Conservation (phyloP, 176 grass and related monocot genomes). For the Oryza meridionalis region DNA sequence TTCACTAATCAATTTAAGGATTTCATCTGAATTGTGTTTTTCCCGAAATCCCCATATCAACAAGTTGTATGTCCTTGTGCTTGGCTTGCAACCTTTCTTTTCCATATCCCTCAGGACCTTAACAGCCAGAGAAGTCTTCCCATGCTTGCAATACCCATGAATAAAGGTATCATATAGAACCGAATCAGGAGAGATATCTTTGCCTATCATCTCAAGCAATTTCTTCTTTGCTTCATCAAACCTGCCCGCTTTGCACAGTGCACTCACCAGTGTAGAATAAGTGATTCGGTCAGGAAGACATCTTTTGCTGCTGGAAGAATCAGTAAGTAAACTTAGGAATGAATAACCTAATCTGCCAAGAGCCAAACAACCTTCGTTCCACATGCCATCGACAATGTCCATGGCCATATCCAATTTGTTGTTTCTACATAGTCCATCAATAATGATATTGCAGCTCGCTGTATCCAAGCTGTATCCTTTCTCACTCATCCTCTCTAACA, state of each 20-base stretch:
- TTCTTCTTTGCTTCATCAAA: slow-evolving; percentile 87
- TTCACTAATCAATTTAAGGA: slow-evolving; percentile 77
- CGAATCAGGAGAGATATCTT: slow-evolving; percentile 75
- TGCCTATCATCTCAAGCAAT: slow-evolving; percentile 82
- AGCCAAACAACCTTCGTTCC: slow-evolving; percentile 78
- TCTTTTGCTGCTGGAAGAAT: slow-evolving; percentile 56
- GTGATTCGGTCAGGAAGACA: slow-evolving; percentile 78
- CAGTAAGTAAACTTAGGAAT: slow-evolving; percentile 59
- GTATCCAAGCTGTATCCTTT: slow-evolving; percentile 74
- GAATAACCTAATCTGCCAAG: slow-evolving; percentile 81
- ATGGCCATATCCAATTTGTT: slow-evolving; percentile 80
- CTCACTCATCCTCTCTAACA: slow-evolving; percentile 78
- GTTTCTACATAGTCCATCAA: slow-evolving; percentile 82
- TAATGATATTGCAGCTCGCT: slow-evolving; percentile 88
- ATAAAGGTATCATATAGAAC: slow-evolving; percentile 88
- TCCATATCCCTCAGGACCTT: slow-evolving; percentile 96
- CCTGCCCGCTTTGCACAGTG: slow-evolving; percentile 70
- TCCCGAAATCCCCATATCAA: slow-evolving; percentile 79
- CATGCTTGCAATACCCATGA: slow-evolving; percentile 75
- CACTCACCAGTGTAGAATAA: slow-evolving; percentile 78
- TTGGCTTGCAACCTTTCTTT: slow-evolving; percentile 82
- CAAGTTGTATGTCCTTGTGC: slow-evolving; percentile 89
- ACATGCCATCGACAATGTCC: slow-evolving; percentile 86
- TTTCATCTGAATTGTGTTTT: slow-evolving; percentile 74
- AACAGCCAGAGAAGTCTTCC: slow-evolving; percentile 73